Conservation (phyloP, 2,329 filamentous ascomycete genomes). For the Epichloe festucae region DNA sequence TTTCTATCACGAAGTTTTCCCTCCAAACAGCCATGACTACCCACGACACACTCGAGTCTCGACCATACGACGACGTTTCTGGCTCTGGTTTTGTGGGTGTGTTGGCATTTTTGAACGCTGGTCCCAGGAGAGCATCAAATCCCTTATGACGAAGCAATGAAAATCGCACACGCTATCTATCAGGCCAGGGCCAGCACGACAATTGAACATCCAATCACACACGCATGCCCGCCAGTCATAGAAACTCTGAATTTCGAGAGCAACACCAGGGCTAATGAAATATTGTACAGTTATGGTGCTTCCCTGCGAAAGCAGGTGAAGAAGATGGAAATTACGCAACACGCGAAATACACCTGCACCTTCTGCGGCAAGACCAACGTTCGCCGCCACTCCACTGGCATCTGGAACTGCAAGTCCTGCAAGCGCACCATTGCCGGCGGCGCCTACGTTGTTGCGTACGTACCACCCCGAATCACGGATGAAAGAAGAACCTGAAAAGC, state of each 20-base stretch:
- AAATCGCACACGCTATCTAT: neutral
- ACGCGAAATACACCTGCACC: conserved; percentile 93
- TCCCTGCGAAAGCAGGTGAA: conserved; percentile 95
- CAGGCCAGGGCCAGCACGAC: neutral
- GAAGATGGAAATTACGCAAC: conserved; percentile 99
- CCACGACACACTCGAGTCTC: conserved; percentile 2
- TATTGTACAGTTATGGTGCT: conserved; percentile 69
- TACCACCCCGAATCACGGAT: conserved; percentile 19
- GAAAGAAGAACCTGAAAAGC: neutral
- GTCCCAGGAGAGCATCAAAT: neutral
- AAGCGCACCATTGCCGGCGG: conserved; percentile 65
- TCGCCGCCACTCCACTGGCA: conserved; percentile 81
- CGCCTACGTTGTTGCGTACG: conserved; percentile 94
- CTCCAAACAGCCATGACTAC: neutral
- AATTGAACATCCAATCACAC: neutral
- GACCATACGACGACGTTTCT: neutral
- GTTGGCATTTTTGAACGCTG: neutral
- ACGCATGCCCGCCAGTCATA: neutral
- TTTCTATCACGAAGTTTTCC: conserved; percentile 6
- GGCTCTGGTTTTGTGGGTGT: neutral
- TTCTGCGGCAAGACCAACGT: conserved; percentile 98
- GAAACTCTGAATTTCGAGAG: neutral
- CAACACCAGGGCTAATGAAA: neutral
- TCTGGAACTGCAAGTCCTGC: conserved; percentile 95
- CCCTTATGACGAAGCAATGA: neutral